Evolutionary conservation across 768 basidiomycete species (phyloP), one percentile per base, ranked within the genome.

Genomic region (Tylopilus sp.): DNA sequence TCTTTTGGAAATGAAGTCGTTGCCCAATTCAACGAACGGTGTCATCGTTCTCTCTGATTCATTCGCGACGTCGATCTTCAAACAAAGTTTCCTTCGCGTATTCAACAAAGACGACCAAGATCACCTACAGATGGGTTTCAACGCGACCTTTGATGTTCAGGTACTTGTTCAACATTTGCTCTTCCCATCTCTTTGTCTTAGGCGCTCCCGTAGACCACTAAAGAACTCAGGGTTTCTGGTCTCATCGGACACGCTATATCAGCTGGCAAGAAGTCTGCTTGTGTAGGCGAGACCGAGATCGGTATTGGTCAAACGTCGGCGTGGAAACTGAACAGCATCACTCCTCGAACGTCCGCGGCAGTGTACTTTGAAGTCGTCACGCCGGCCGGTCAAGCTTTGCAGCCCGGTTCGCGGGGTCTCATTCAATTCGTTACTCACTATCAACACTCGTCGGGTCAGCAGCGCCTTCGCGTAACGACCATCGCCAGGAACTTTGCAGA

Each of bases 351-450:
- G 2, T 86, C 96, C 1, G 81, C 87, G 45, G 96, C 85, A 26
- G 92, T 96, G 31, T 99, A 98, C 75, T 98, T 99, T 66, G 97
- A 99, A 69, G 97, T 98, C 26, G 97, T 98, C 56, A 95, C 95
- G 1, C 95, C 94, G 22, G 94, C 95, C 17, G 96, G 95, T 2
- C 93, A 98, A 65, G 87, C 94, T 1, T 77, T 97, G 24, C 85
- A 86, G 60, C 91, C 85, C 7, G 91, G 91, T 52, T 90, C 90
- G 29, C 88, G 93, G 9, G 97, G 97, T 45, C 83, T 98, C 53
- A 92, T 99, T 55, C 97, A 98, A 70, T 98, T 98, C 63, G 91
- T 98, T 52, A 98, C 97, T 16, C 95, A 98, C 67, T 99, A 98
- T 67, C 97, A 98, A 69, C 96, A 98, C 70, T 81, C 96, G 9